These are phyloP conservation scores for Verticillium nubilum DNA, from an alignment of 2,329 filamentous ascomycete genomes.

Conservation along the genomic window DNA sequence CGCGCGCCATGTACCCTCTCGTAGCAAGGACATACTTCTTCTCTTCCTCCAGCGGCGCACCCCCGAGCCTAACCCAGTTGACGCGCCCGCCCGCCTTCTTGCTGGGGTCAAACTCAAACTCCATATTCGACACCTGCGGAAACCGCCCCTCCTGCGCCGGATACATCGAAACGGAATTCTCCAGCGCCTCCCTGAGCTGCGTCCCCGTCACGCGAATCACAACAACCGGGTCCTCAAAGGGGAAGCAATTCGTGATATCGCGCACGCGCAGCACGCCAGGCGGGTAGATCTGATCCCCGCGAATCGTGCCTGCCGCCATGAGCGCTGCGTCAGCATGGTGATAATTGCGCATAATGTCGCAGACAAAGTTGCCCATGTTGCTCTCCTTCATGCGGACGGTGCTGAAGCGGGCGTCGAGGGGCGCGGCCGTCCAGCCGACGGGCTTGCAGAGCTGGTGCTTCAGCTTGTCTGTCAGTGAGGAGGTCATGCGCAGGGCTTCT, in stretches of 20 bases:
- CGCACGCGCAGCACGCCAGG: slow-evolving; percentile 72
- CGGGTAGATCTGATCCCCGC: slow-evolving; percentile 83
- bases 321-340: slow-evolving; percentile 76
- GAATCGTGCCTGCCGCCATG: slow-evolving; percentile 81
- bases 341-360: slow-evolving; percentile 82
- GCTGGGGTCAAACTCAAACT: slow-evolving; percentile 65
- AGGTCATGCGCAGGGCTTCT: slow-evolving; percentile 56
- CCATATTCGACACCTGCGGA: slow-evolving; percentile 80
- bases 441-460: slow-evolving; percentile 75
- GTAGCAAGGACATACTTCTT: slow-evolving; percentile 70
- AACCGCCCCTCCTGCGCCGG: slow-evolving; percentile 81
- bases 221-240: slow-evolving; percentile 86
- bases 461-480: slow-evolving; percentile 65
- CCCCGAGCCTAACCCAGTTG: slow-evolving; percentile 54
- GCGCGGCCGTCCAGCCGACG: slow-evolving; percentile 74
- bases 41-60: slow-evolving; percentile 54
- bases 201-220: slow-evolving; percentile 67
- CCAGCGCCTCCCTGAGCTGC: slow-evolving; percentile 71
- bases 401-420: slow-evolving; percentile 80
- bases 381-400: slow-evolving; percentile 74
- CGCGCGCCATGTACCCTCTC: slow-evolving; percentile 81
- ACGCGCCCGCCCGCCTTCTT: slow-evolving; percentile 58
- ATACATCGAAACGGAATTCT: slow-evolving; percentile 76
- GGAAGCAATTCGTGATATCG: slow-evolving; percentile 84
- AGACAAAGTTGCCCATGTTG: slow-evolving; percentile 87